Evolutionary conservation across 75 land plant species (phyloP), one percentile per base, ranked within the genome.

Genomic region (Pinus tabuliformis): DNA sequence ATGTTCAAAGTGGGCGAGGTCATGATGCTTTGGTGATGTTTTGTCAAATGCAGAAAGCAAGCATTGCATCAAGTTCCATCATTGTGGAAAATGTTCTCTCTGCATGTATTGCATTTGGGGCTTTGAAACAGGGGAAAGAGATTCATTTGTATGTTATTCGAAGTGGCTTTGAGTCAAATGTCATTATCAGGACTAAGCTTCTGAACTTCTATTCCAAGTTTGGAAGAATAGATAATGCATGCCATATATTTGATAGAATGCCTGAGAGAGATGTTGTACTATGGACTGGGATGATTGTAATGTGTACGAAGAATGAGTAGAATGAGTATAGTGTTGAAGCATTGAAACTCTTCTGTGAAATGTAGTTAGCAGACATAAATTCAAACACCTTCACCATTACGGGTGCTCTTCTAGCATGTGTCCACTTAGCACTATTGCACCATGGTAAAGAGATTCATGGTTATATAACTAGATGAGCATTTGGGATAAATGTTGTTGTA

Each of bases 261-360:
- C 79, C 83, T 7, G 72, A 77, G 24, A 56, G 63, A 37, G 83
- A 87, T 68, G 81, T 58, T 17, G 75, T 83, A 59, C 62, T 85
- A 57, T 83, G 89, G 89, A 87, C 81, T 56, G 66, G 80, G 16
- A 75, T 87, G 56, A 83, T 87, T 37, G 75, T 80, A 58, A 81
- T 64, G 21, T 79, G 80, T 81, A 83, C 79, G 58, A 79, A 79
- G 36, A 74, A 70, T 58, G 87, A 26, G 26, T 26, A 26, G 0
- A 26, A 26, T 26, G 26, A 81, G n/a, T 68, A 74, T 6, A 20
- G 45, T 20, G 36, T 42, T 16, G 73, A 52, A 28, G 78, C 82
- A 2, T 49, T 80, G 58, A 62, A 63, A 39, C 30, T 76, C 36
- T 84, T 73, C 39, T 22, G 73, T 36, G 73, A 74, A 3, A 84